A percentile compares a stretch with the other conserved stretches of the same genome.
Conservation (phyloP, 2,329 filamentous ascomycete species). For the Aspergillus tamarii region DNA sequence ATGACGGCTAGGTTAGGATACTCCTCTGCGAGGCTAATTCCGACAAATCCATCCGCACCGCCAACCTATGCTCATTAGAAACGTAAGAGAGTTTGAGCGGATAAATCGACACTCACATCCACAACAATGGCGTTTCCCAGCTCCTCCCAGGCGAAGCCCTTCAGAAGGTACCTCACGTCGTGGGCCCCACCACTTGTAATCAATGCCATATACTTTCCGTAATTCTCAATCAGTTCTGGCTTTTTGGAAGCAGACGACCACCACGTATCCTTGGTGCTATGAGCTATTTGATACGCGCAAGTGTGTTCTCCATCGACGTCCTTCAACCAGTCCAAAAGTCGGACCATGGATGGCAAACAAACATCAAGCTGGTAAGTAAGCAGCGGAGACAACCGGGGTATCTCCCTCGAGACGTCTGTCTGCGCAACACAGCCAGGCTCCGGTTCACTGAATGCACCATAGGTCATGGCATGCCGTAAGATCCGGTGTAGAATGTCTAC, state of each 20-base stretch:
- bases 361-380: neutral
- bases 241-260: neutral
- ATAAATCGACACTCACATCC: neutral
- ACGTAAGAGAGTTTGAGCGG: neutral
- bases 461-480: neutral
- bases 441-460: neutral
- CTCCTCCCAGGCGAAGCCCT: neutral
- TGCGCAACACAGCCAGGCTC: neutral
- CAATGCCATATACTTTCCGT: neutral
- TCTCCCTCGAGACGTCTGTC: neutral
- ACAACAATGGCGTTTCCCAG: neutral
- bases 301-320: neutral
- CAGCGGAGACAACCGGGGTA: neutral
- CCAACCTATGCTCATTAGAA: neutral
- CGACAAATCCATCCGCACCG: neutral
- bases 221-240: neutral
- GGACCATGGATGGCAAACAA: neutral
- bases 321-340: neutral
- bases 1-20: neutral
- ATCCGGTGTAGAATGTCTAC: neutral
- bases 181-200: neutral
- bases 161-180: neutral
- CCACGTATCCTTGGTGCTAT: neutral
- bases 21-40: neutral
- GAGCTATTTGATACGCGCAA: neutral